A percentile compares a stretch with the other conserved stretches of the same genome.
Conservation (phyloP, 2,329 filamentous ascomycete genomes). For the Botryosphaeria dothidea region DNA sequence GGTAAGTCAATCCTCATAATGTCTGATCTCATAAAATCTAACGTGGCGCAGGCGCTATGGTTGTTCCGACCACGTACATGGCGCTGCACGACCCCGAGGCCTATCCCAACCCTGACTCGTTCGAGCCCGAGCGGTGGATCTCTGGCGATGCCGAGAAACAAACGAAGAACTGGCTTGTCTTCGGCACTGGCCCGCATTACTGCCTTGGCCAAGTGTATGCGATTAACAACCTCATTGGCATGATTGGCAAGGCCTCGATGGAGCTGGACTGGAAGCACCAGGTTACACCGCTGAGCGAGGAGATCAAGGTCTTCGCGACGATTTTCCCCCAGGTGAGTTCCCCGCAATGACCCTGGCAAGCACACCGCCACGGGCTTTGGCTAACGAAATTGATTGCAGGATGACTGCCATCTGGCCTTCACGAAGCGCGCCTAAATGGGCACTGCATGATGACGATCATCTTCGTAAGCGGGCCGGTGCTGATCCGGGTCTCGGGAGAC, state of each 20-base stretch:
- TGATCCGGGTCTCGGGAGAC: constrained; percentile 14
- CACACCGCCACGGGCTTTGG: neutral
- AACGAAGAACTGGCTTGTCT: constrained; percentile 95
- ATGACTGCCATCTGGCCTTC: constrained; percentile 22
- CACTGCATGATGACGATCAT: constrained; percentile 11
- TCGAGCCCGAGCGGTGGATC: constrained; percentile 90
- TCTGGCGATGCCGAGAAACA: constrained; percentile 85
- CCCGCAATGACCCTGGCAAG: neutral
- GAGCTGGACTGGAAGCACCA: constrained; percentile 88
- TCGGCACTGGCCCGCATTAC: constrained; percentile 94
- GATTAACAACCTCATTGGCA: constrained; percentile 80
- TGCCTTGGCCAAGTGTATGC: constrained; percentile 94
- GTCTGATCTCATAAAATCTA: neutral
- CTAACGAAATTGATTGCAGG: constrained; percentile 17
- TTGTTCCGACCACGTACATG: constrained; percentile 88
- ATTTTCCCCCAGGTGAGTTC: constrained; percentile 85
- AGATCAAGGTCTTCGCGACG: constrained; percentile 97
- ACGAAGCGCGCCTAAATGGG: constrained; percentile 16
- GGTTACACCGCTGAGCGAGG: constrained; percentile 78
- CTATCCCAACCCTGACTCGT: constrained; percentile 85
- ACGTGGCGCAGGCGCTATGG: constrained; percentile 69
- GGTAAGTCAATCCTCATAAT: constrained; percentile 47
- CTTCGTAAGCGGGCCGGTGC: constrained; percentile 10
- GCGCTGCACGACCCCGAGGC: constrained; percentile 90
- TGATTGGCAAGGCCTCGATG: constrained; percentile 88